Evolutionary conservation across 352 stramenopile genomes (phyloP), one percentile per base, ranked within the genome.

Genomic region (Phytopythium cucurbitacearum): DNA sequence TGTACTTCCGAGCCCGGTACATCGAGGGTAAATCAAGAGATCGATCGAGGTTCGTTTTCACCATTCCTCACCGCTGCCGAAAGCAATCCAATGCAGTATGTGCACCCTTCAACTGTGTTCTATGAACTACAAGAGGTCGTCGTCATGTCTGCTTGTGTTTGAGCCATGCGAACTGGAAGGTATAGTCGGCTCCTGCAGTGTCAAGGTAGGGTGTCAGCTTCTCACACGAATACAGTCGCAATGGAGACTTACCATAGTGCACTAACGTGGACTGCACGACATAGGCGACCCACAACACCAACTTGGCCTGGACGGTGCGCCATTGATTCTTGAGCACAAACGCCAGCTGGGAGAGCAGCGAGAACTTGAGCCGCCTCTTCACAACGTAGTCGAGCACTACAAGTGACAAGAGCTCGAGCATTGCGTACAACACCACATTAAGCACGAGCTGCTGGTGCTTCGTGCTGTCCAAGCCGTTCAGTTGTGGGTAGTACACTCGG

Each of bases 201-300:
- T 40, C 21, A 40, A 50, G 5, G 21, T 28, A 28, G 4, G 7
- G 3, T 34, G 5, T 12, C n/a, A 47, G 13, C 13, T 32, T 44
- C 40, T 44, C 40, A 43, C 7, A n/a, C 11, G 10, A n/a, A 43
- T 10, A 43, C 4, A 34, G 21, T 35, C 5, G n/a, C 21, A 28
- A 28, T 28, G 1, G 21, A 2, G 5, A 40, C 50, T 48, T 39
- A 75, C 72, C 64, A 37, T 61, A 69, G 28, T 83, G 72, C 0
- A 69, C 39, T 2, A 76, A 35, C 13, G 60, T 46, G 5, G 49
- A 44, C 32, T 73, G 67, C 3, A 76, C 53, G 6, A 65, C 63
- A 52, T 73, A 70, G 15, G 71, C 56, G 8, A 83, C 60, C 72
- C 72, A 80, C 16, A 73, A 57, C 7, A 73, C 37, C 5, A 81